Evolutionary conservation across 2,329 filamentous ascomycete species (phyloP).

Genomic region (Microcyclospora tardicrescens): DNA sequence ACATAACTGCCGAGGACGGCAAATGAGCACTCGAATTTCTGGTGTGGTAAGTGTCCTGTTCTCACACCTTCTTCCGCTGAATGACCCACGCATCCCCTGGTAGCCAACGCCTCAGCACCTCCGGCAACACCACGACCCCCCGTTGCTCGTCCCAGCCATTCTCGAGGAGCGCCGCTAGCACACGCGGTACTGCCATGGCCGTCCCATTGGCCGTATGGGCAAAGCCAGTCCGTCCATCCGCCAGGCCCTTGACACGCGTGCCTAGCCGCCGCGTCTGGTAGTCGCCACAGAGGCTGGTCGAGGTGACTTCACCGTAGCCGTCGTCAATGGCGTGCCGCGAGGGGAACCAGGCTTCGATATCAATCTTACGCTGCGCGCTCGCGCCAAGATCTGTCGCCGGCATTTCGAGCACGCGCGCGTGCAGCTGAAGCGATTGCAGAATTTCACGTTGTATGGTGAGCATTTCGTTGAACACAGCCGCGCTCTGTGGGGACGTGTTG

Average conservation of each 20-base stretch:
- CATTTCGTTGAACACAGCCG: conserved; percentile 68
- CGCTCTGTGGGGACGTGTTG: conserved; percentile 26
- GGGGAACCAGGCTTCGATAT: conserved; percentile 92
- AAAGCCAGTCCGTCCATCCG: conserved; percentile 49
- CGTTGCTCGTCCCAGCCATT: conserved; percentile 70
- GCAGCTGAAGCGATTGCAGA: conserved; percentile 59
- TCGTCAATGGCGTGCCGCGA: conserved; percentile 52
- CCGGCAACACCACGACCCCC: conserved; percentile 58
- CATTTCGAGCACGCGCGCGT: conserved; percentile 88
- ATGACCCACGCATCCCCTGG: conserved; percentile 9
- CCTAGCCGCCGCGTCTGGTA: conserved; percentile 78
- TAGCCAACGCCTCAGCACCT: conserved; percentile 76
- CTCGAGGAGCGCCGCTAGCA: conserved; percentile 80
- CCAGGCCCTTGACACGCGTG: conserved; percentile 49
- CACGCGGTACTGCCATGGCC: conserved; percentile 77
- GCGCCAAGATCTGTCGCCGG: conserved; percentile 78
- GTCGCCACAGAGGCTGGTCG: conserved; percentile 81
- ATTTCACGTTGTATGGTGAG: conserved; percentile 78
- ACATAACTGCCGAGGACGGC: too few species aligned
- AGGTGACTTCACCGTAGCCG: conserved; percentile 90
- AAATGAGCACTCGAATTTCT: too few species aligned
- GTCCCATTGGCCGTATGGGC: conserved; percentile 92
- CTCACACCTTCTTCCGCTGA: too few species aligned
- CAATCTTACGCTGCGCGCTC: conserved; percentile 71
- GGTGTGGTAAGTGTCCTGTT: too few species aligned